Evolutionary conservation across 306 rosid genomes (phyloP), one percentile per base, ranked within the genome.

Genomic region (cucumber (Cucumis sativus)): DNA sequence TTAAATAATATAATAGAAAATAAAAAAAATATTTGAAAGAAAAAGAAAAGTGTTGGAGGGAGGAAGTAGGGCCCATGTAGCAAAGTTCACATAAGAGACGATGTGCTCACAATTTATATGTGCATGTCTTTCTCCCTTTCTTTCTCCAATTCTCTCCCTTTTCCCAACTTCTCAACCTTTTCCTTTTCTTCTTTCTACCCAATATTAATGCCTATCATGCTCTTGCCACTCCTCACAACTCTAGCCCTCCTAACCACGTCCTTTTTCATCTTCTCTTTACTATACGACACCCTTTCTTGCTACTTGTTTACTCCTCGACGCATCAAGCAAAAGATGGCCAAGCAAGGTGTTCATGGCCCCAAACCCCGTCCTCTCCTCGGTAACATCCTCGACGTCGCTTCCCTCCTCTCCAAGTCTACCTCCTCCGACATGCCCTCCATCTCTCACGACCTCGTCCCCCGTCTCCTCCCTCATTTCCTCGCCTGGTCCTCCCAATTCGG

Each of bases 261-360:
- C 37, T 76, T 89, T 15, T 52, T 92, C 74, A 51, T 92, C 12
- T 11, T 84, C 8, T 90, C 82, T 82, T 73, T 87, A 18, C 75
- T 81, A 16, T 88, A 86, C 77, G 85, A 83, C 39, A 86, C 82
- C 37, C 37, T 96, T 68, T 82, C 85, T 4, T 88, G 88, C 47
- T 96, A 96, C 86, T 86, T 62, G 54, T 18, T 89, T 18, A 92
- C 89, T 16, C 99, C 99, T 15, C 82, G 89, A 55, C 88, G 97
- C 77, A 91, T 96, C 81, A 87, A 82, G 80, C 85, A 58, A 66
- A 80, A 82, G 77, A 96, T 96, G 99, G 96, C 87, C 39, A 83
- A 64, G 87, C 99, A 96, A 91, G 99, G 99, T 14, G 91, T 92
- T 62, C 87, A 82, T 61, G 99, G 99, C 68, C 99, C 99, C 0